Evolutionary conservation across 2,329 filamentous ascomycete species (phyloP).

Genomic region (Ceratocystis harringtonii): DNA sequence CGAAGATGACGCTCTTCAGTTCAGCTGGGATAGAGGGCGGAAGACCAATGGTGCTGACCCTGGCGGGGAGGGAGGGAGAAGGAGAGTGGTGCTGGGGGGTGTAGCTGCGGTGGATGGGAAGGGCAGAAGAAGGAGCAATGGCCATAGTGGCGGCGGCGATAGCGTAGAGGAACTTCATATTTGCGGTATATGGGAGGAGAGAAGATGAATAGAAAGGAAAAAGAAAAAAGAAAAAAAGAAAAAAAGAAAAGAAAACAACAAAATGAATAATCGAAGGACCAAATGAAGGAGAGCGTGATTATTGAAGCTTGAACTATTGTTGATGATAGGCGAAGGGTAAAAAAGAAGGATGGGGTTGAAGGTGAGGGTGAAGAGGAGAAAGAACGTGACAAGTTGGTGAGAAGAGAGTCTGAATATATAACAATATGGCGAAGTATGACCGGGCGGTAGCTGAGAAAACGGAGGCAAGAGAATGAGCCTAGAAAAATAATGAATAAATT

Average conservation of each 20-base stretch:
- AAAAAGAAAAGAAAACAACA: not conserved
- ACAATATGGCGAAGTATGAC: too few species aligned
- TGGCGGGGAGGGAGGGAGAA: not conserved
- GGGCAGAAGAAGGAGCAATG: not conserved
- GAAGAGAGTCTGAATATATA: too few species aligned
- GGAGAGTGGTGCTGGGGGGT: not conserved
- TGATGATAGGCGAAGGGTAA: not conserved
- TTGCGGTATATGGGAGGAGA: not conserved
- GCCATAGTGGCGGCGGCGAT: conserved; percentile 8
- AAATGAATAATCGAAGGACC: not conserved
- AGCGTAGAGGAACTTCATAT: conserved; percentile 11
- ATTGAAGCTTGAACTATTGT: not conserved
- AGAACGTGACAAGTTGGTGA: too few species aligned
- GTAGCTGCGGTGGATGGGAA: not conserved
- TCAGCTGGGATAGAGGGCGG: conserved; percentile 9
- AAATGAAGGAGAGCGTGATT: not conserved
- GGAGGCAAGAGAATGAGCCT: not conserved
- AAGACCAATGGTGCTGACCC: conserved; percentile 8
- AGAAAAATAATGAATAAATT: not conserved
- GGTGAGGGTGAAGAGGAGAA: not conserved
- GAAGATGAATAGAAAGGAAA: not conserved
- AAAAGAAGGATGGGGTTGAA: not conserved
- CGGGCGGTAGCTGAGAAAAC: not conserved
- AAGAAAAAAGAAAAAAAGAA: not conserved
- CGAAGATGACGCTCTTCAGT: conserved; percentile 7